Conservation (phyloP, 768 basidiomycete genomes). For the Strobilomyces confusus region DNA sequence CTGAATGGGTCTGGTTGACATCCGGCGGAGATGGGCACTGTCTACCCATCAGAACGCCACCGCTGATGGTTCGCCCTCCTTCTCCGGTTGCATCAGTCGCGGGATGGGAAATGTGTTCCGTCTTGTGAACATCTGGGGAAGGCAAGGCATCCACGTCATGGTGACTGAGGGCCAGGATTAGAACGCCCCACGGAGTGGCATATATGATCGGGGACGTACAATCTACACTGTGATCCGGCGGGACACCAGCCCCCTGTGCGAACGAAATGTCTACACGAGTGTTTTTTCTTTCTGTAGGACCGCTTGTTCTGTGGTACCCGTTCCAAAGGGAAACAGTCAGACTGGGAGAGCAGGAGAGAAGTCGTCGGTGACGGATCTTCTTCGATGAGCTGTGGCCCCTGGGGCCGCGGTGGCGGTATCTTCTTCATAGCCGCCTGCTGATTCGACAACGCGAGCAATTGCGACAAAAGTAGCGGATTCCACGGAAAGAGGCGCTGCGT, state of each 20-base stretch:
- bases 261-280: conserved; percentile 40
- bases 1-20: background rate
- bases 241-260: conserved; percentile 43
- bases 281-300: conserved; percentile 25
- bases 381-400: conserved; percentile 12
- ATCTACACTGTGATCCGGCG: conserved; percentile 37
- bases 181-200: background rate
- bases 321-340: conserved; percentile 18
- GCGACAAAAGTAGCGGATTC: conserved; percentile 17
- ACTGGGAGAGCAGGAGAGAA: conserved; percentile 23
- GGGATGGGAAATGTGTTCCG: conserved; percentile 3
- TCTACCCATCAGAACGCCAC: conserved; percentile 22
- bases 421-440: conserved; percentile 1
- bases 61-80: conserved; percentile 21
- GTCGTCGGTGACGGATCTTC: conserved; percentile 18
- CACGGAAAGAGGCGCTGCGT: conserved; percentile 14
- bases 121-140: conserved; percentile 14
- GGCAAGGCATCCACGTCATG: conserved; percentile 23
- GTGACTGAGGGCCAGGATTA: conserved; percentile 8
- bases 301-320: background rate
- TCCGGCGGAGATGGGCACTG: conserved; percentile 13
- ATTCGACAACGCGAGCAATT: conserved; percentile 9
- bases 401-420: conserved; percentile 3
- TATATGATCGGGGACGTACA: conserved; percentile 31
- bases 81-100: conserved; percentile 3